phyloP scores from a whole-genome alignment of 108 stramenopile genomes.

The Schizochytrium sp. region DNA sequence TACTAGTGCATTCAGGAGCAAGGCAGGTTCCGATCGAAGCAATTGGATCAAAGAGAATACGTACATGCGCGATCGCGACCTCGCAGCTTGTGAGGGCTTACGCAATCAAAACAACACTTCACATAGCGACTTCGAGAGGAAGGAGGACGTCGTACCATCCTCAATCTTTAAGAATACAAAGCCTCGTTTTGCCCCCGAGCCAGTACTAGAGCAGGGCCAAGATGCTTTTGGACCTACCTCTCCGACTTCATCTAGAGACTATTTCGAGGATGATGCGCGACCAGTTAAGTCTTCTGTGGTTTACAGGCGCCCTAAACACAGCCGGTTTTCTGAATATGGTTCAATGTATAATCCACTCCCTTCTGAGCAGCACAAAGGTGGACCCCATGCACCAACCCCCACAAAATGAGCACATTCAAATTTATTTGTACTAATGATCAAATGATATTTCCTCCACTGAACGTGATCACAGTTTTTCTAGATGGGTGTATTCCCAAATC shows the following conservation, averaged over 20 bases:
- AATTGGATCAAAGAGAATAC: slow-evolving; percentile 8
- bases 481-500: too few species aligned
- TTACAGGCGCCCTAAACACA: slow-evolving; percentile 32
- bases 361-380: neutral
- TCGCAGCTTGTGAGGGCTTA: slow-evolving; percentile 9
- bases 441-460: too few species aligned
- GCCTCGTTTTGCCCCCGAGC: neutral
- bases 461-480: too few species aligned
- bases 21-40: neutral
- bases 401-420: neutral
- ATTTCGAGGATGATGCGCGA: neutral
- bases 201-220: slow-evolving; percentile 4
- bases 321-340: neutral
- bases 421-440: too few species aligned
- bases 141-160: slow-evolving; percentile 43
- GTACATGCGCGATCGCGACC: slow-evolving; percentile 7
- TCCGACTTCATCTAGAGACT: neutral
- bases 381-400: neutral
- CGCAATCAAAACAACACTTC: neutral
- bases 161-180: neutral
- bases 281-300: slow-evolving; percentile 37
- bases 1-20: slow-evolving; percentile 35
- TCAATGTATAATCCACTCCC: slow-evolving; percentile 11
- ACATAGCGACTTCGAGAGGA: neutral
- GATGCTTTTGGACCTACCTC: neutral